Percentiles rank a stretch among this genome's conserved stretches.
These are phyloP conservation scores for Thelephora ganbajun DNA, from an alignment of 768 basidiomycete species.

Conservation along the genomic window DNA sequence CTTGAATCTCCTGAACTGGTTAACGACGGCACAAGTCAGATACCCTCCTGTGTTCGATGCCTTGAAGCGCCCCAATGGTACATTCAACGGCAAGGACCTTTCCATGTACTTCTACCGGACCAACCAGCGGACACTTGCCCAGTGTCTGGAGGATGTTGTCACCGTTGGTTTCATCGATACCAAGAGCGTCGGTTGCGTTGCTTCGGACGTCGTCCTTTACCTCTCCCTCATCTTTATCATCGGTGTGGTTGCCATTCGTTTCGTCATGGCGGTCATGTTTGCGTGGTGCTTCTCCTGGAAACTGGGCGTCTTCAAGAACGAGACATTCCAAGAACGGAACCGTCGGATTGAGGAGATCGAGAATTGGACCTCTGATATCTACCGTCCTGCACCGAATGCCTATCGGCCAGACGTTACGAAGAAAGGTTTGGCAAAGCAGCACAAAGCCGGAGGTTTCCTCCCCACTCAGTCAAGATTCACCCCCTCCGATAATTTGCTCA, in stretches of 20 bases:
- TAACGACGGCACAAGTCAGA: constrained; percentile 63
- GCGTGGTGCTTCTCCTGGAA: constrained; percentile 97
- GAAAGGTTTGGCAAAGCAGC: constrained; percentile 42
- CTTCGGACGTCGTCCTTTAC: constrained; percentile 88
- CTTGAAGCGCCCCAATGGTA: constrained; percentile 52
- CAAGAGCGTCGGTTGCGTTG: constrained; percentile 89
- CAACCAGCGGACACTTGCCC: constrained; percentile 50
- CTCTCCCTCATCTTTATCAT: constrained; percentile 94
- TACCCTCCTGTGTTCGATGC: constrained; percentile 78
- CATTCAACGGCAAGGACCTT: constrained; percentile 73
- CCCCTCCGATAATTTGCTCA: constrained; percentile 47
- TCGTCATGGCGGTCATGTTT: constrained; percentile 93
- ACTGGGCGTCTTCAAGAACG: constrained; percentile 84
- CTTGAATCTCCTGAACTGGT: constrained; percentile 73
- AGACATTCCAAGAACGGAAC: constrained; percentile 89
- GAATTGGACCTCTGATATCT: constrained; percentile 93
- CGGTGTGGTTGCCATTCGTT: constrained; percentile 90
- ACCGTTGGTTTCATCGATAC: constrained; percentile 92
- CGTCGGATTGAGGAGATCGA: constrained; percentile 84
- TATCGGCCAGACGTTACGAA: constrained; percentile 84
- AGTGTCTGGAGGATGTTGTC: constrained; percentile 76
- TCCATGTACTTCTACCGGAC: constrained; percentile 75
- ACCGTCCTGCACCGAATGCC: constrained; percentile 79
- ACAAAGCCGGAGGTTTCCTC: constrained; percentile 45
- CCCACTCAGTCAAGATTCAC: constrained; percentile 66